phyloP scores from a whole-genome alignment of 1,284 basidiomycete genomes.

The Boletus sp. region DNA sequence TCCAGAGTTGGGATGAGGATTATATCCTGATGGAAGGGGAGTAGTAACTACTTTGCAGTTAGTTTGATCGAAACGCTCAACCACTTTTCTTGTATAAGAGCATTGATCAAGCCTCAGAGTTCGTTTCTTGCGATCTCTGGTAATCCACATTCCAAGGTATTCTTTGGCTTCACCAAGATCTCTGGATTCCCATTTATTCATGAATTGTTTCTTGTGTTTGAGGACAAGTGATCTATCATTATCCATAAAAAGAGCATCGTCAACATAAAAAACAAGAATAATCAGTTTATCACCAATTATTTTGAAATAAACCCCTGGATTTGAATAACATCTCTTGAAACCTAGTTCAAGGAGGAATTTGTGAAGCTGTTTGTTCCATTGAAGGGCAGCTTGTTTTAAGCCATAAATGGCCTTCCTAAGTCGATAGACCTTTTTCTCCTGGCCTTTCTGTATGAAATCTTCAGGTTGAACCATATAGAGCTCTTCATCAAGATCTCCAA shows the following conservation, averaged over 20 bases:
- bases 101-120: not conserved
- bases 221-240: not conserved
- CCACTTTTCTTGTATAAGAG: not conserved
- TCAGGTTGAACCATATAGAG: not conserved
- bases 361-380: not conserved
- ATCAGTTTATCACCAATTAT: not conserved
- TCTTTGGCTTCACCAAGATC: not conserved
- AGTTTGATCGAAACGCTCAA: not conserved
- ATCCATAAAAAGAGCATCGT: not conserved
- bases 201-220: not conserved
- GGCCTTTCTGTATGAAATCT: not conserved
- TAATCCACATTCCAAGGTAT: not conserved
- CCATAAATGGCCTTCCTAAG: not conserved
- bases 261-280: not conserved
- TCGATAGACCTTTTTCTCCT: not conserved
- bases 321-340: not conserved
- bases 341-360: no score
- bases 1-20: no score
- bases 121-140: not conserved
- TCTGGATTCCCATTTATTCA: not conserved
- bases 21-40: not conserved
- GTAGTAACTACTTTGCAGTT: not conserved
- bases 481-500: slow-evolving; percentile 38
- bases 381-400: not conserved
- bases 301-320: not conserved